Evolutionary conservation across 495 filamentous ascomycete genomes (phyloP).

Genomic region (Entonaema liquescens): DNA sequence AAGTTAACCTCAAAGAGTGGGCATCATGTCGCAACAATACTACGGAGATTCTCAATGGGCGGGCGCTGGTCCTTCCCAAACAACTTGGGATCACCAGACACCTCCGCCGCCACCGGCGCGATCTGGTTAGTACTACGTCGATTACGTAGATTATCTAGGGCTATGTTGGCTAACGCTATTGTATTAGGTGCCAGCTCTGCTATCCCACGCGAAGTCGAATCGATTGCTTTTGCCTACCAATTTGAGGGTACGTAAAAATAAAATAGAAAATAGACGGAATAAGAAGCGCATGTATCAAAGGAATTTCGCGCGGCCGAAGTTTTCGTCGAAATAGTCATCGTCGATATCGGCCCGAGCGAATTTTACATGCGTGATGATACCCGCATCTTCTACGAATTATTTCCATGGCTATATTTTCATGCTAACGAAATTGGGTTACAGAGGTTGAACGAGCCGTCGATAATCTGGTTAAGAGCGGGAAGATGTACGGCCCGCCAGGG

Average conservation of each 20-base stretch:
- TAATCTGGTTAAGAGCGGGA: constrained; percentile 94
- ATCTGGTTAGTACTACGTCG: constrained; percentile 68
- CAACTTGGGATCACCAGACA: constrained; percentile 80
- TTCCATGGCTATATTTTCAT: constrained; percentile 1
- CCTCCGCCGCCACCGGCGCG: constrained; percentile 84
- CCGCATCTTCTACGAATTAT: neutral
- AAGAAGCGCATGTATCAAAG: neutral
- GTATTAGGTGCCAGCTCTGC: constrained; percentile 76
- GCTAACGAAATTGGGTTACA: constrained; percentile 53
- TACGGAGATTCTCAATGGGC: constrained; percentile 88
- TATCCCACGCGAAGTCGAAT: constrained; percentile 75
- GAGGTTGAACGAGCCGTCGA: constrained; percentile 97
- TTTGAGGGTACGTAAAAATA: constrained; percentile 83
- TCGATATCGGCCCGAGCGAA: neutral
- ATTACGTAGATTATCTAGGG: constrained; percentile 25
- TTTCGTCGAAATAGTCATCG: neutral
- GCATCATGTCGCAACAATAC: constrained; percentile 60
- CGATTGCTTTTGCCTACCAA: constrained; percentile 83
- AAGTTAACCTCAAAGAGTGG: neutral
- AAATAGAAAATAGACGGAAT: neutral
- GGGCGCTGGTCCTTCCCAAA: constrained; percentile 65
- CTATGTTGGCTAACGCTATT: constrained; percentile 48
- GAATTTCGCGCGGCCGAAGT: constrained; percentile 9
- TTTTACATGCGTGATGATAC: constrained; percentile 4
- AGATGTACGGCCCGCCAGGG: constrained; percentile 77